Conservation (phyloP, 331 rosid genomes). For the Acacia concinna region DNA sequence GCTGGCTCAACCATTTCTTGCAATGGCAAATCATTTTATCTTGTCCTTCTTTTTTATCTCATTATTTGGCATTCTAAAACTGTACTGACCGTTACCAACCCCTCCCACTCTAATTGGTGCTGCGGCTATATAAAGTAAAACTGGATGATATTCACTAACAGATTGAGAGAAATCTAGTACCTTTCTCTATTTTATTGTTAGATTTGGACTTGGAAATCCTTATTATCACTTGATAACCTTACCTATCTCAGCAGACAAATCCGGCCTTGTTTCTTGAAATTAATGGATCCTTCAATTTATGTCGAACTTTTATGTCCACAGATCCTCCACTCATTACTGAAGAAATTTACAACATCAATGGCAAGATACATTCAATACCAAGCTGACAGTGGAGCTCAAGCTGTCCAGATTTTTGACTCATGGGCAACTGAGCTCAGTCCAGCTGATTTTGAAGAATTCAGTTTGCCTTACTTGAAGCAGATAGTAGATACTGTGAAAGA, state of each 20-base stretch:
- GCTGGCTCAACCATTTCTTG: neutral
- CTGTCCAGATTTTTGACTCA: constrained; percentile 93
- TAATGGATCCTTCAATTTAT: neutral
- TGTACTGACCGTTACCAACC: neutral
- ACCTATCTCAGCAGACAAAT: neutral
- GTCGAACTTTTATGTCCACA: neutral
- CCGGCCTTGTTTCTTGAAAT: neutral
- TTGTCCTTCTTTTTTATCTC: neutral
- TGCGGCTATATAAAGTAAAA: neutral
- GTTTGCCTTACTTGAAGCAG: constrained; percentile 92
- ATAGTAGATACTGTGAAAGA: constrained; percentile 75
- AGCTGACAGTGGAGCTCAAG: constrained; percentile 98
- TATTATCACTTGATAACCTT: constrained; percentile 15
- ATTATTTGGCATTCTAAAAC: neutral
- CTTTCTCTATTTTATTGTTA: neutral
- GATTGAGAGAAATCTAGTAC: neutral
- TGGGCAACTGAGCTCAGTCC: constrained; percentile 94
- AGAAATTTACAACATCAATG: constrained; percentile 31
- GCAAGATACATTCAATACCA: constrained; percentile 62
- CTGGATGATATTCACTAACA: neutral
- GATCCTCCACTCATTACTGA: constrained; percentile 34
- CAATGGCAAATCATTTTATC: neutral
- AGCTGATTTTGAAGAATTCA: constrained; percentile 86
- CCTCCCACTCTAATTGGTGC: neutral
- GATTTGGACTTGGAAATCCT: neutral